Base-by-base conservation (phyloP, 305 asterid genomes). In the Lippia alba region DNA sequence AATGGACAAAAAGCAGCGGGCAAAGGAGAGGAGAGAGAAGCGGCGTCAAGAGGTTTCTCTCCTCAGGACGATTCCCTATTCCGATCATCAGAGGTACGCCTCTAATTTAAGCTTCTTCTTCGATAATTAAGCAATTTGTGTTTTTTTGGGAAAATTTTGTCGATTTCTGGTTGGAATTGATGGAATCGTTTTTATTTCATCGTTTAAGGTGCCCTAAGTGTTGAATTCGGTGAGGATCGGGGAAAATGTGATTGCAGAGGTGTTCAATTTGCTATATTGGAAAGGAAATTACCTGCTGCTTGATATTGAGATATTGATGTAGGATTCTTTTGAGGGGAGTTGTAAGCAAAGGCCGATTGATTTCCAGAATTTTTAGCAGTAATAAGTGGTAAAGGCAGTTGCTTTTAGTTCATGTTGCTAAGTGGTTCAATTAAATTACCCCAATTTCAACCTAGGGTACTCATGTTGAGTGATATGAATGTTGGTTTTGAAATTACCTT, bases 31-130 rank as follows among this genome's bases (percentile, higher is more conserved):
- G 62, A 85, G 98, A 83, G 98, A 94, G 64, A 80, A 85, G 80
- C 79, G 96, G 78, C 96, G 92, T 72, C 89, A 91, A 50, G 89
- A 89, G 74, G 81, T 91, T 76, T 84, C 96, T 66, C 88, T 80
- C 76, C 90, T 91, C 73, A 97, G 97, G 46, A 75, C 91, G 14
- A 80, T 89, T 77, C 96, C 96, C 5, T 94, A 85, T 78, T 75
- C 96, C 75, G 95, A 88, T 79, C 88, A 85, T 61, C 94, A 85
- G 18, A 88, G 97, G 97, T 83, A 66, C 24, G 3, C 4, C 8
- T 2, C 8, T 0, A 12, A 56, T 69, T 36, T 36, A n/a, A n/a
- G 14, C 18, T 0, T 53, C 20, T 36, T 20, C 8, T 30, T 16
- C 17, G 56, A 34, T 19, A 12, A 15, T 18, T 17, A n/a, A 48